Percentiles rank a stretch among this genome's conserved stretches.
Evolutionary conservation across 2,329 filamentous ascomycete genomes (phyloP).

Genomic region (Fusarium sp.): DNA sequence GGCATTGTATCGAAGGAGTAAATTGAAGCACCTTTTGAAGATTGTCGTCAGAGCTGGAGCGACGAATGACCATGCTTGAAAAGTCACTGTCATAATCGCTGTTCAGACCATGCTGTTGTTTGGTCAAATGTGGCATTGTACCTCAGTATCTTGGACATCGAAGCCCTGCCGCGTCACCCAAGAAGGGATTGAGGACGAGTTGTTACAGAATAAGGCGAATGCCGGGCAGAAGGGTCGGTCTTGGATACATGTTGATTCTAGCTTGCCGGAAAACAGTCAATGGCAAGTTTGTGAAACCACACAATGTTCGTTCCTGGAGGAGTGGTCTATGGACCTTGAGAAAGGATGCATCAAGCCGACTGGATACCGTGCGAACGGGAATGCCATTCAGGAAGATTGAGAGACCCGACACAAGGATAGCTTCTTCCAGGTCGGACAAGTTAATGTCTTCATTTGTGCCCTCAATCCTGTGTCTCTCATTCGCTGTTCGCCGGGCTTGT

Average conservation of each 20-base stretch:
- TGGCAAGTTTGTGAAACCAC: conserved; percentile 14
- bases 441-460: conserved; percentile 11
- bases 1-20: background rate
- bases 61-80: conserved; percentile 12
- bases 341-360: conserved; percentile 33
- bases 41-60: conserved; percentile 22
- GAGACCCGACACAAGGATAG: background rate
- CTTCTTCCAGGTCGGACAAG: conserved; percentile 7
- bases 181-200: background rate
- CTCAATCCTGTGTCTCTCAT: conserved; percentile 5
- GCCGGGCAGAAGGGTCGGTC: background rate
- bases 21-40: conserved; percentile 23
- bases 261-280: background rate
- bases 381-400: background rate
- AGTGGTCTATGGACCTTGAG: conserved; percentile 13
- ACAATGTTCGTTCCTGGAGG: conserved; percentile 9
- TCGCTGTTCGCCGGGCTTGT: conserved; percentile 27
- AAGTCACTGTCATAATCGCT: conserved; percentile 3
- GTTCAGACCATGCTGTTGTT: background rate
- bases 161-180: background rate
- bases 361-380: conserved; percentile 40
- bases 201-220: conserved; percentile 1
- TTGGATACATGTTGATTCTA: background rate
- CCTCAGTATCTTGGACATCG: conserved; percentile 4
- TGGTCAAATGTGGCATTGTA: conserved; percentile 1